Base-by-base conservation (phyloP, 2,329 filamentous ascomycete genomes). In the Verticillium longisporum region DNA sequence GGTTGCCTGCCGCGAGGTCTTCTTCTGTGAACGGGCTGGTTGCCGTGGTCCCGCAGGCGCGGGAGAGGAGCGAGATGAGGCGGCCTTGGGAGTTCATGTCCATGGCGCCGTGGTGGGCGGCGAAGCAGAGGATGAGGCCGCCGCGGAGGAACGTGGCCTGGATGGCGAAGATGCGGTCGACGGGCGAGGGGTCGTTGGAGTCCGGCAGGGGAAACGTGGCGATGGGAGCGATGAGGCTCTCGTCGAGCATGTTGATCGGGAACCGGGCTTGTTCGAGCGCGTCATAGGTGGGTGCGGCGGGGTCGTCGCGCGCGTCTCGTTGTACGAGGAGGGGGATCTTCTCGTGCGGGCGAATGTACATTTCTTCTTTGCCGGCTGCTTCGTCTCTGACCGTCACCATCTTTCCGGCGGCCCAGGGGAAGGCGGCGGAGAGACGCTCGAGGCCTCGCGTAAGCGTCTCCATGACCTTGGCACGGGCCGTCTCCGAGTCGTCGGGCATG, bases 21-120 rank as follows among this genome's bases (percentile, higher is more conserved):
- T 80, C 72, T 0, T 62, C 50, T 0, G 78, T 80, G 65, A 83
- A 83, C 0, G 62, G n/a, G 34, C 80, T 77, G 1, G 71, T 31
- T 31, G 26, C 4, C 26, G 26, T 31, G 26, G 4, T 67, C 1
- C 67, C 68, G 60, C 81, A 83, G 0, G 80, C 81, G 60, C 83
- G 82, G 0, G 77, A 74, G 6, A 86, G 70, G 1, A 82, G 74
- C 2, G 69, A 61, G 15, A 83, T 80, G 15, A 83, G 63, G 26
- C 77, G 72, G 2, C 71, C 78, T 63, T 80, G 76, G 1, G 81
- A 83, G 1, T 73, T 74, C 70, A 81, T 79, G 60, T 86, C 83
- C 74, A 83, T 80, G 0, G 72, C 68, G 6, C 74, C 73, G 64
- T 86, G 83, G 31, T 82, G 76, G 7, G 72, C 75, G 33, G 74